Evolutionary conservation across 768 basidiomycete genomes (phyloP).

Genomic region (Mycena vitilis): DNA sequence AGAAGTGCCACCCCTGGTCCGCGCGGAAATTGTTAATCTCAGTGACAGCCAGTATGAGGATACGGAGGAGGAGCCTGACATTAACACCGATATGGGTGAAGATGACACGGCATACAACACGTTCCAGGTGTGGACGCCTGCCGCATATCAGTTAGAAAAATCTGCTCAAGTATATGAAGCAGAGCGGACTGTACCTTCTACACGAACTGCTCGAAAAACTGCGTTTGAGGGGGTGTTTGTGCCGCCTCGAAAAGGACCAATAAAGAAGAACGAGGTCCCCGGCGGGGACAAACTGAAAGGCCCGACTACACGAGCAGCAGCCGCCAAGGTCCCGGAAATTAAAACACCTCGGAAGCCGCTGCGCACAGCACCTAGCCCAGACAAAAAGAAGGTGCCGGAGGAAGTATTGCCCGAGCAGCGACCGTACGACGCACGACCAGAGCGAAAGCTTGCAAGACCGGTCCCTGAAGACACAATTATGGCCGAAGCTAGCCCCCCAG

Average conservation of each 20-base stretch:
- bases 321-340: too few species aligned
- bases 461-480: background rate
- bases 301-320: background rate
- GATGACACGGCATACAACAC: conserved; percentile 1
- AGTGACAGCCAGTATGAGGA: background rate
- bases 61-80: background rate
- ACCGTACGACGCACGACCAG: background rate
- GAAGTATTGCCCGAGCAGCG: background rate
- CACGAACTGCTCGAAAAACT: background rate
- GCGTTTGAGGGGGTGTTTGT: conserved; percentile 5
- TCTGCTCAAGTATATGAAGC: background rate
- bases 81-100: background rate
- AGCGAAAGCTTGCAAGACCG: too few species aligned
- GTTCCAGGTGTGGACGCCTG: conserved; percentile 5
- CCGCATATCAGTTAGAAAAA: accelerated
- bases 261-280: too few species aligned
- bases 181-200: background rate
- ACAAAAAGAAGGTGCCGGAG: background rate
- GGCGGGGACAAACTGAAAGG: too few species aligned
- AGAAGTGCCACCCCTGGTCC: too few species aligned
- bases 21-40: too few species aligned
- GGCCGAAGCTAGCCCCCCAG: background rate
- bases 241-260: background rate
- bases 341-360: too few species aligned
- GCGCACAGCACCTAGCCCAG: background rate